Evolutionary conservation across 495 filamentous ascomycete species (phyloP), one percentile per base, ranked within the genome.

Genomic region (Cercophora scortea): DNA sequence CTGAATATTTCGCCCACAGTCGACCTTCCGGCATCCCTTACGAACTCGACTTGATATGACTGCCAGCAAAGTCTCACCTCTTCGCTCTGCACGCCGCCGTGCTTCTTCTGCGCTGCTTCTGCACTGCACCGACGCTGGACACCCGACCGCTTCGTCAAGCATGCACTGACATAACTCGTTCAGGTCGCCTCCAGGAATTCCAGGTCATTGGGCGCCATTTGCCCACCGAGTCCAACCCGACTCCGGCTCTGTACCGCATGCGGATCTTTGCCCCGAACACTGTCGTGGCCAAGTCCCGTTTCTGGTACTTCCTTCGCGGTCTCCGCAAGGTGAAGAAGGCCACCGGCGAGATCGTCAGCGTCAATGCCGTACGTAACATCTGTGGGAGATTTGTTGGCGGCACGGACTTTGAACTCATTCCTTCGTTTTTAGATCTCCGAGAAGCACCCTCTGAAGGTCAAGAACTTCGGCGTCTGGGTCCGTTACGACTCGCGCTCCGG

Each of bases 391-490:
- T 54, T 45, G 15, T 8, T 12, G 47, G 52, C 13, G 8, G 39
- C 42, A 32, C 38, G 46, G 25, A 55, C 32, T 45, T 41, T 45
- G 39, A 40, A 47, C 53, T 56, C 43, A 52, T 41, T 32, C 12
- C 16, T 38, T 8, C 5, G n/a, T 33, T 40, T 13, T 13, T 67
- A 98, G 93, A 96, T 98, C 78, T 76, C 80, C 74, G 93, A 98
- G 88, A 97, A 96, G 85, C 89, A 88, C 72, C 94, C 93, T 60
- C 81, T 89, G 66, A 95, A 95, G 78, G 90, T 98, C 81, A 98
- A 98, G 89, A 97, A 95, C 87, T 97, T 97, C 77, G 93, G 93
- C 73, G 88, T 98, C 83, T 98, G 93, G 93, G 87, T 98, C 78
- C 92, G 93, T 68, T 98, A 98, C 80, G 91, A 98, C 78, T 97